Evolutionary conservation across 2,329 filamentous ascomycete genomes (phyloP), one percentile per base, ranked within the genome.

Genomic region (Dothideomycetidae sp.): DNA sequence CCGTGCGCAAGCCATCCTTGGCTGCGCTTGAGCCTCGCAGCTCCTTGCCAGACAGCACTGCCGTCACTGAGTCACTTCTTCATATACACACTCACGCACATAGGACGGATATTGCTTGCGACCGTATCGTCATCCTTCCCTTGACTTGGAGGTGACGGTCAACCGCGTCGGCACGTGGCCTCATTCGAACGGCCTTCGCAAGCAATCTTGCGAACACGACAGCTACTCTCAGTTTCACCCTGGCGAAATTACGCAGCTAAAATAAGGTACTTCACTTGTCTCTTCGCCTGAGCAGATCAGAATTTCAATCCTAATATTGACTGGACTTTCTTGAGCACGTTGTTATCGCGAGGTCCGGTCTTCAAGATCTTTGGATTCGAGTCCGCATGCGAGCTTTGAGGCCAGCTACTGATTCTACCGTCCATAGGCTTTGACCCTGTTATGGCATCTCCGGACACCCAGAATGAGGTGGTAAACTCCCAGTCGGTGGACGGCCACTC

Each of bases 401-500:
- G n/a, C n/a, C n/a, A n/a, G n/a, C n/a, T n/a, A n/a, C n/a, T n/a
- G n/a, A n/a, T n/a, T n/a, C n/a, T n/a, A n/a, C n/a, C n/a, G n/a
- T n/a, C n/a, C n/a, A 7, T 26, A 26, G 21, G n/a, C n/a, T 26
- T 26, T 26, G 21, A 63, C 58, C 64, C 71, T 77, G 73, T 77
- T 75, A 78, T 78, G 73, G 73, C 73, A 75, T 73, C 76, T 71
- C 69, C 73, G 70, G 70, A 62, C 57, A 66, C 63, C 69, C 72
- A 74, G 63, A 68, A 78, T 78, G 73, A 75, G 73, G 73, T 77
- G 75, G 73, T 73, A 66, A 67, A 74, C 69, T 66, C 70, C 66
- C 66, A 68, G 73, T 77, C 73, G 72, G 66, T 71, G 63, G 70
- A 70, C 67, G 70, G 66, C 57, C 66, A 67, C 66, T 48, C 52